phyloP scores from a whole-genome alignment of 1,139 yeast genomes.

The Arxiozyma telluris region DNA sequence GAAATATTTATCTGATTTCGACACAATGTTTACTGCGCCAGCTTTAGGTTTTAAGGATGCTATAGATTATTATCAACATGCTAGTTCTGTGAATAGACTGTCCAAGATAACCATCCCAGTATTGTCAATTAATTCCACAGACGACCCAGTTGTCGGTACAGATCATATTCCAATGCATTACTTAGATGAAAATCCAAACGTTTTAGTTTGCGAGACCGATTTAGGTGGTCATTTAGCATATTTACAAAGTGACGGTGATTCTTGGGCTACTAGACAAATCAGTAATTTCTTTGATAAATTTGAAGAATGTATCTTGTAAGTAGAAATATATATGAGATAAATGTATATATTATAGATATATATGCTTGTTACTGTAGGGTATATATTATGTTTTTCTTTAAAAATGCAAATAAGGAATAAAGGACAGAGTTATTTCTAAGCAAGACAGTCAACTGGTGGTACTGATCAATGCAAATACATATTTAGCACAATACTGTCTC shows the following conservation, averaged over 20 bases:
- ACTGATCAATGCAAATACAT: too few species aligned
- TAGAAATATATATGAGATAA: too few species aligned
- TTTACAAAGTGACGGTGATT: slow-evolving; percentile 47
- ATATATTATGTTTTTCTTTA: too few species aligned
- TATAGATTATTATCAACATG: slow-evolving; percentile 61
- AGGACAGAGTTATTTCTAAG: too few species aligned
- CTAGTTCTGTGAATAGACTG: slow-evolving; percentile 54
- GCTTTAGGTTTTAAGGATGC: slow-evolving; percentile 65
- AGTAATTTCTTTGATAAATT: slow-evolving; percentile 52
- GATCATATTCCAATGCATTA: slow-evolving; percentile 57
- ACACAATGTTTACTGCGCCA: slow-evolving; percentile 61
- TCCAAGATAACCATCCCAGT: slow-evolving; percentile 55
- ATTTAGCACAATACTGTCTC: too few species aligned
- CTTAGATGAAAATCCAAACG: slow-evolving; percentile 57
- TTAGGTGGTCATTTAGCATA: slow-evolving; percentile 83
- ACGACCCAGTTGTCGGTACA: slow-evolving; percentile 75
- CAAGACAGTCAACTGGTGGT: too few species aligned
- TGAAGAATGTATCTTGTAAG: slow-evolving; percentile 32
- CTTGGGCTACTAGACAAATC: slow-evolving; percentile 67
- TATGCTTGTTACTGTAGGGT: not conserved
- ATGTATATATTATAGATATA: too few species aligned
- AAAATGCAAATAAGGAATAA: too few species aligned
- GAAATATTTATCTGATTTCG: slow-evolving; percentile 49
- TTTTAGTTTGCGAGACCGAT: slow-evolving; percentile 56
- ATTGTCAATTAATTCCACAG: slow-evolving; percentile 58